Conservation (phyloP, 371 early-diverging fungal species). For the Nosema granulosis region DNA sequence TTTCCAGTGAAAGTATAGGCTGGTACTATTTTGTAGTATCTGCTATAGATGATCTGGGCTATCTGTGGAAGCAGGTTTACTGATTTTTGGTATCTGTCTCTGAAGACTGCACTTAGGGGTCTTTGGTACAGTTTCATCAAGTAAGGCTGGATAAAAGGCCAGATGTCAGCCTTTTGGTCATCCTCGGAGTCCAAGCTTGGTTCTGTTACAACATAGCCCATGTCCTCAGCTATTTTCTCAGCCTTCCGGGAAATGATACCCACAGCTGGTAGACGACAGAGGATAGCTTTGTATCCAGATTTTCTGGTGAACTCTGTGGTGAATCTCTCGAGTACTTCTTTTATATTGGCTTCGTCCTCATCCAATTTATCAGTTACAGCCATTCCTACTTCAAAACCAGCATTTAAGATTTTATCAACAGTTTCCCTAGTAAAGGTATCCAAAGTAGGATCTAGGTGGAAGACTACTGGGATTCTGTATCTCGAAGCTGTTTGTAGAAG, state of each 20-base stretch:
- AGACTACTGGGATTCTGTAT: conserved; percentile 16
- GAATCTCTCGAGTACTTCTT: background rate
- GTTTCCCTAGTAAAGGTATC: background rate
- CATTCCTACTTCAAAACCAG: conserved; percentile 25
- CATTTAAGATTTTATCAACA: background rate
- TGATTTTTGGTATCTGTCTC: conserved; percentile 12
- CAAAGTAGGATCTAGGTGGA: conserved; percentile 19
- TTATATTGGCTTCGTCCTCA: background rate
- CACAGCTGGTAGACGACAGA: background rate
- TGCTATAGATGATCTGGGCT: background rate
- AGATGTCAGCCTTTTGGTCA: conserved; percentile 19
- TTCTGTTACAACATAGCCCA: conserved; percentile 1
- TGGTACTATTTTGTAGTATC: conserved; percentile 8
- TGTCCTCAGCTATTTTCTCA: background rate
- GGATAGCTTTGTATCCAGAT: conserved; percentile 5
- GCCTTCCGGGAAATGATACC: background rate
- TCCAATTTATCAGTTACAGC: conserved; percentile 2
- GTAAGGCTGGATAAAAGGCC: background rate
- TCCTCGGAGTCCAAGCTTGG: conserved; percentile 35
- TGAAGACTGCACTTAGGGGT: background rate
- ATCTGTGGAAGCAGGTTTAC: background rate
- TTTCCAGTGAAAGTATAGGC: background rate
- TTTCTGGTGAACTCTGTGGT: background rate
- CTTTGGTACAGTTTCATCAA: background rate
- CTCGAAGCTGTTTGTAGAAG: background rate